Base-by-base conservation (phyloP, 768 basidiomycete genomes). In the Leccinum broughii region DNA sequence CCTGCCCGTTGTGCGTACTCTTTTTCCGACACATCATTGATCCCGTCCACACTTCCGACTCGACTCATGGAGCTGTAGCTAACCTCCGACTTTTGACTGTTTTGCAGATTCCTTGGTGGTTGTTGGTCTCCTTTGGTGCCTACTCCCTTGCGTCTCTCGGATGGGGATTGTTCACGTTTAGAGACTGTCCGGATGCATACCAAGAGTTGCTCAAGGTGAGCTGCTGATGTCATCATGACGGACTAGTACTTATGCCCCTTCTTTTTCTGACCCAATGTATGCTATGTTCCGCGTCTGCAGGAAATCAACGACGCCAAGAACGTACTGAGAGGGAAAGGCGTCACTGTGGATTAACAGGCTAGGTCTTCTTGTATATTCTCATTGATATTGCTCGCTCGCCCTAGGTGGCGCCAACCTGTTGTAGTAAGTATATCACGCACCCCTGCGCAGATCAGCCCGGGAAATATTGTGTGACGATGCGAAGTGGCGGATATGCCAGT, bases 151-250 rank as follows among this genome's bases (percentile, higher is more conserved):
- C 85, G 76, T 88, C 86, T 10, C 83, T 93, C 20, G 90, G 92
- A 10, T 83, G 84, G 81, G 91, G 90, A 2, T 68, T 92, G 48
- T 81, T 85, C 64, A 86, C 86, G 3, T 88, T 91, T 66, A 76
- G 83, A 66, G 91, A 93, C 65, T 90, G 89, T 70, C 87, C 89
- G 44, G 89, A 92, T 64, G 90, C 91, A 5, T 90, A 92, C 64
- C 78, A 82, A 13, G 88, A 89, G 70, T 72, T 92, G 56, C 76
- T 90, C 64, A 68, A 72, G 67, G 89, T 89, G 54, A 46, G 55
- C 28, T 2, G 6, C 13, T n/a, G 6, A 10, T 17, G 7, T 46
- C 32, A 3, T 0, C 17, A 24, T 34, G 24, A 44, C 6, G 44
- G 14, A 35, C n/a, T 13, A 6, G 7, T 32, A 10, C 56, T 37